Evolutionary conservation across 805 yeast species (phyloP), one percentile per base, ranked within the genome.

Genomic region (Cyberlindnera mycetangii): DNA sequence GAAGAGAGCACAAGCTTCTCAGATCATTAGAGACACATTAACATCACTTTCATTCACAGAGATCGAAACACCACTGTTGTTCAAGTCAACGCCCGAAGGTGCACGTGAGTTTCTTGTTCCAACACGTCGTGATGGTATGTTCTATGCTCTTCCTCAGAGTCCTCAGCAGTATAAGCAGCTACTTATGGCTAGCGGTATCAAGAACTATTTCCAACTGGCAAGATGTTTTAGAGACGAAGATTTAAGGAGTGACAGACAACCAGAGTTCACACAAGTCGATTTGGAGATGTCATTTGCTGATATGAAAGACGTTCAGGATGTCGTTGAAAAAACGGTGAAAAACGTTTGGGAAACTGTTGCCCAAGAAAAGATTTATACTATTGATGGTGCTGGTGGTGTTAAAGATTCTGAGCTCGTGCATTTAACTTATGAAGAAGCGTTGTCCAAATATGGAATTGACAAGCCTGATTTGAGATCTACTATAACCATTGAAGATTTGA

Each of bases 111-210:
- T 92, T 61, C 65, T 93, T 38, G 97, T 93, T 0, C 99, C 99
- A 1, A 88, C 97, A 0, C 74, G 98, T 52, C 67, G 75, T 14
- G 60, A 67, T 1, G 65, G 66, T 3, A 66, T 70, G 21, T 85
- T 86, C 63, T 93, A 92, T 62, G 97, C 99, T 0, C 70, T 93
- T 22, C 97, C 98, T 0, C 99, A 93, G 63, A 88, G 97, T 14
- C 99, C 99, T 0, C 99, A 93, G 61, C 99, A 93, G 61, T 93
- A 92, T 61, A 93, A 93, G 60, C 99, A 93, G 65, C 70, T 93
- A 32, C 69, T 93, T 27, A 93, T 93, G 89, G 95, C 97, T 1
- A 83, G 96, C 32, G 99, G 99, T 1, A 79, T 93, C 32, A 75
- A 84, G 41, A 74, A 79, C 39, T 93, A 93, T 64, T 93, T 79